These are phyloP conservation scores for Primulina eburnea DNA, from an alignment of 257 asterid species.

Conservation along the genomic window DNA sequence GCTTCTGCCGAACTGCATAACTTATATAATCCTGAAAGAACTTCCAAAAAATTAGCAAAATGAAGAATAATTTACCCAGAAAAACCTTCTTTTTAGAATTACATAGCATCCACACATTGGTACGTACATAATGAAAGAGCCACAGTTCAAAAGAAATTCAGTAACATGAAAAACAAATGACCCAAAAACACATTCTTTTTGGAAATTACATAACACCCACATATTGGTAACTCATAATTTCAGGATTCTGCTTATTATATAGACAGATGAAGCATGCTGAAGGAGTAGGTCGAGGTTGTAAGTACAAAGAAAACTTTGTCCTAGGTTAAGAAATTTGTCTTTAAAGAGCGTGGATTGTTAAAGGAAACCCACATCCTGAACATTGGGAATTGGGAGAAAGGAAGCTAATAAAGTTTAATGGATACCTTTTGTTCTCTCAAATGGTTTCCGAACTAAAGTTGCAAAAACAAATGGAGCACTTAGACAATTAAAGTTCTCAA, in stretches of 20 bases:
- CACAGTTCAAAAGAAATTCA: not conserved
- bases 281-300: conserved; percentile 1
- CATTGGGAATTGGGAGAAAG: not conserved
- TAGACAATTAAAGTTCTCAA: not conserved
- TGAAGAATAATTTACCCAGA: not conserved
- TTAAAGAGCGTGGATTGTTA: not conserved
- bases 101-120: not conserved
- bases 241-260: not conserved
- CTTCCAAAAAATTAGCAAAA: not conserved
- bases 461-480: conserved; percentile 1
- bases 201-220: conserved; percentile 1
- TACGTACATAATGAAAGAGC: not conserved
- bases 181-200: conserved; percentile 1
- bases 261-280: not conserved
- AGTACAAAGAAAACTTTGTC: not conserved
- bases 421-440: not conserved
- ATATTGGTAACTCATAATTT: conserved; percentile 3
- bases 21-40: conserved; percentile 51
- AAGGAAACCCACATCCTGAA: not conserved
- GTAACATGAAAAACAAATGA: not conserved
- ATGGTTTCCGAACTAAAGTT: not conserved
- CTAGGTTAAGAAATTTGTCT: not conserved
- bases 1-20: conserved; percentile 58
- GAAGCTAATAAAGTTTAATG: not conserved
- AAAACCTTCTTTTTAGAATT: not conserved